Conservation (phyloP, 2,329 filamentous ascomycete species). For the Xylaria sp. region DNA sequence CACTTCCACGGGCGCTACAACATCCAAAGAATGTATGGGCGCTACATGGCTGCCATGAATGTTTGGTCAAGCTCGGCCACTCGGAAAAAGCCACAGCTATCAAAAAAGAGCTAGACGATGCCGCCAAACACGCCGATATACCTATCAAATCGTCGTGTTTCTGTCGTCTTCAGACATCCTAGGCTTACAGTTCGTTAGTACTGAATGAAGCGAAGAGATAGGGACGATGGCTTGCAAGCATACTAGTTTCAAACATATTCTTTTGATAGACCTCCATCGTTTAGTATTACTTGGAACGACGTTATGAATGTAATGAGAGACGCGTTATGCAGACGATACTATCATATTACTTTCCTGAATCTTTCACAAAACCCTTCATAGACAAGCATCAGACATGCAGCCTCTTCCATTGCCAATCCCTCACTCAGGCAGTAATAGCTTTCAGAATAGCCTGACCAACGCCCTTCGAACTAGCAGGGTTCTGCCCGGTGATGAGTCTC, state of each 20-base stretch:
- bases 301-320: conserved; percentile 15
- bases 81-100: conserved; percentile 50
- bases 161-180: conserved; percentile 42
- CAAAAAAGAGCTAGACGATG: conserved; percentile 42
- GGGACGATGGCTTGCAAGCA: not conserved
- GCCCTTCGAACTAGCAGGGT: conserved; percentile 62
- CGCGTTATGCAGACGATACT: not conserved
- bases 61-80: conserved; percentile 66
- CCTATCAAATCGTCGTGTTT: conserved; percentile 52
- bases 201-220: not conserved
- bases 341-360: not conserved
- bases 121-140: conserved; percentile 44
- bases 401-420: not conserved
- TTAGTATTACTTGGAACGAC: not conserved
- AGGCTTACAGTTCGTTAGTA: not conserved
- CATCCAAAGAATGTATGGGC: conserved; percentile 82
- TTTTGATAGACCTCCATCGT: not conserved
- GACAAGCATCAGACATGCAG: not conserved
- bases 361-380: not conserved
- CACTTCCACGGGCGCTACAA: conserved; percentile 69
- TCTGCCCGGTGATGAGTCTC: conserved; percentile 66
- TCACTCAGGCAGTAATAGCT: conserved; percentile 50
- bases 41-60: conserved; percentile 77
- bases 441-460: conserved; percentile 63
- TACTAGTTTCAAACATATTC: not conserved